phyloP scores from a whole-genome alignment of 495 filamentous ascomycete genomes.

The Daldinia bambusicola region DNA sequence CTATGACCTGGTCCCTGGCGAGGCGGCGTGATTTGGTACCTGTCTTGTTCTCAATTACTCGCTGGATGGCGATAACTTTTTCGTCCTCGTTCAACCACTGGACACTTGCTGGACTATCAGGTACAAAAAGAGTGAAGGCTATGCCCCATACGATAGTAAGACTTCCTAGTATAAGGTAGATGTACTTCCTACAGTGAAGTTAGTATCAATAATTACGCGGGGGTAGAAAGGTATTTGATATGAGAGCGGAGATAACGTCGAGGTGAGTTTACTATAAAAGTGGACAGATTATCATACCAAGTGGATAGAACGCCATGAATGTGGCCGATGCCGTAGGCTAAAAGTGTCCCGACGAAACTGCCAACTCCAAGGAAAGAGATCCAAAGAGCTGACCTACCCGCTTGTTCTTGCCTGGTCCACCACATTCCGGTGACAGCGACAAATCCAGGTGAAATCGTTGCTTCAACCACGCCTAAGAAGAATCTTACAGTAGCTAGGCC shows the following conservation, averaged over 20 bases:
- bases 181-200: constrained; percentile 45
- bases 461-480: constrained; percentile 40
- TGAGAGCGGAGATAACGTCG: background rate
- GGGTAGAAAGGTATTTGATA: background rate
- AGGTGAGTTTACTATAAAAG: background rate
- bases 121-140: constrained; percentile 63
- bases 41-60: constrained; percentile 47
- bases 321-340: constrained; percentile 43
- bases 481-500: constrained; percentile 36
- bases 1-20: constrained; percentile 44
- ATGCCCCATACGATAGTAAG: constrained; percentile 62
- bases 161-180: constrained; percentile 56
- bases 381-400: constrained; percentile 53
- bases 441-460: constrained; percentile 40
- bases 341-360: constrained; percentile 42
- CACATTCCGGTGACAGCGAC: constrained; percentile 41
- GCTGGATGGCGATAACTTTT: constrained; percentile 42
- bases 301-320: constrained; percentile 39
- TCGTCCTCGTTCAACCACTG: constrained; percentile 48
- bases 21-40: constrained; percentile 47
- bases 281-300: constrained; percentile 42
- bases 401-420: constrained; percentile 43
- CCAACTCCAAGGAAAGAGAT: constrained; percentile 56
- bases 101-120: constrained; percentile 60
- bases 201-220: background rate